These are phyloP conservation scores for Nakazawaea ambrosiae DNA, from an alignment of 805 yeast genomes.

Conservation along the genomic window DNA sequence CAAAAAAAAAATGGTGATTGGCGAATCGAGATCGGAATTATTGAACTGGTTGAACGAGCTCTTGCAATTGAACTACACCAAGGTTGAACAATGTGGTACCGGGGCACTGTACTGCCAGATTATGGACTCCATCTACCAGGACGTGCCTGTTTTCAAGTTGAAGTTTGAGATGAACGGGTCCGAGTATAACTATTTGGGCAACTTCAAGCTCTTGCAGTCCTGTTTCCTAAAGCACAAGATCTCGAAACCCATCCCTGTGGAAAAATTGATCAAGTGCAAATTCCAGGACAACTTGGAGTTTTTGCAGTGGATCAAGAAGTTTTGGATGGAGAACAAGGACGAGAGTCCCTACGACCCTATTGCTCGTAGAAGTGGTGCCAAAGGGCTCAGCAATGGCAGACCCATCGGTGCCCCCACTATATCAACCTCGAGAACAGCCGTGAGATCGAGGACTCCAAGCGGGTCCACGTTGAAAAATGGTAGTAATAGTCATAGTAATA, in stretches of 20 bases:
- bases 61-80: conserved; percentile 55
- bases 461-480: background rate
- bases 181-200: conserved; percentile 72
- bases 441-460: background rate
- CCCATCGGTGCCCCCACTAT: background rate
- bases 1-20: conserved; percentile 27
- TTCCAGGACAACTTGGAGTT: conserved; percentile 93
- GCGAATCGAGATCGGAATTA: conserved; percentile 80
- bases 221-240: conserved; percentile 68
- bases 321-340: conserved; percentile 73
- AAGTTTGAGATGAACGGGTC: conserved; percentile 53
- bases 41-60: conserved; percentile 79
- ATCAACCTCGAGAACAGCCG: background rate
- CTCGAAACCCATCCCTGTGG: conserved; percentile 73
- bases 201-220: conserved; percentile 81
- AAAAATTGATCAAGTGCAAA: conserved; percentile 73
- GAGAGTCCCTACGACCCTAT: conserved; percentile 67
- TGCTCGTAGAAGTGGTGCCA: conserved; percentile 39
- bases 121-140: conserved; percentile 77
- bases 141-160: conserved; percentile 75
- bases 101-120: conserved; percentile 96
- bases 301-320: conserved; percentile 83
- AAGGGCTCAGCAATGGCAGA: conserved; percentile 3
- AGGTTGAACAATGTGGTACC: conserved; percentile 89
- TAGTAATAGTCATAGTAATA: background rate